Conservation (phyloP, 805 yeast genomes). For the Kodamaea laetipori region DNA sequence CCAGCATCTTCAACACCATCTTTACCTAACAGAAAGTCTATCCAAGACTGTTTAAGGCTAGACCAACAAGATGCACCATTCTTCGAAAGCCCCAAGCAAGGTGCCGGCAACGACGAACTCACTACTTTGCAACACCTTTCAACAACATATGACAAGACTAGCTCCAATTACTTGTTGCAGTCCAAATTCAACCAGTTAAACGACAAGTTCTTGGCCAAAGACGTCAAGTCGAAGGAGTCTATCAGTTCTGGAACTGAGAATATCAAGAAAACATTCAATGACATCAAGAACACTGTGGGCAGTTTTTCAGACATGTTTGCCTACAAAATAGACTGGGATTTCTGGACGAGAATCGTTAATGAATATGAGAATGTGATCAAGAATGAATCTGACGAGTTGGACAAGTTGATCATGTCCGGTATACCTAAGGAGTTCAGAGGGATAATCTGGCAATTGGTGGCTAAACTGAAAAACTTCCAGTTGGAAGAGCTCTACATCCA, state of each 20-base stretch:
- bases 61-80: constrained; percentile 23
- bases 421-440: constrained; percentile 87
- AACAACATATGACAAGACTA: constrained; percentile 21
- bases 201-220: constrained; percentile 50
- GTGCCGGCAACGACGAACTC: constrained; percentile 7
- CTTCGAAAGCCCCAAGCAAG: constrained; percentile 12
- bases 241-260: constrained; percentile 41
- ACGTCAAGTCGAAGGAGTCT: constrained; percentile 52
- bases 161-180: constrained; percentile 55
- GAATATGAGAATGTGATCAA: constrained; percentile 72
- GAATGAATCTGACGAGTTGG: constrained; percentile 59
- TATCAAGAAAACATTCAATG: constrained; percentile 45
- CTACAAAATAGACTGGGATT: constrained; percentile 68
- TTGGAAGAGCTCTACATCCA: constrained; percentile 60
- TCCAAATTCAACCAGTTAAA: constrained; percentile 60
- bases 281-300: constrained; percentile 52
- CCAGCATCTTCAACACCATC: constrained; percentile 24
- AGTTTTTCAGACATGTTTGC: constrained; percentile 37
- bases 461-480: constrained; percentile 70
- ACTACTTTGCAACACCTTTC: constrained; percentile 20
- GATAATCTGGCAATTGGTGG: constrained; percentile 87
- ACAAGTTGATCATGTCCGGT: constrained; percentile 67
- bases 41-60: constrained; percentile 24
- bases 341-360: constrained; percentile 82
- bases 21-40: constrained; percentile 37